phyloP scores from a whole-genome alignment of 805 yeast species.

The Cyberlindnera amylophila region DNA sequence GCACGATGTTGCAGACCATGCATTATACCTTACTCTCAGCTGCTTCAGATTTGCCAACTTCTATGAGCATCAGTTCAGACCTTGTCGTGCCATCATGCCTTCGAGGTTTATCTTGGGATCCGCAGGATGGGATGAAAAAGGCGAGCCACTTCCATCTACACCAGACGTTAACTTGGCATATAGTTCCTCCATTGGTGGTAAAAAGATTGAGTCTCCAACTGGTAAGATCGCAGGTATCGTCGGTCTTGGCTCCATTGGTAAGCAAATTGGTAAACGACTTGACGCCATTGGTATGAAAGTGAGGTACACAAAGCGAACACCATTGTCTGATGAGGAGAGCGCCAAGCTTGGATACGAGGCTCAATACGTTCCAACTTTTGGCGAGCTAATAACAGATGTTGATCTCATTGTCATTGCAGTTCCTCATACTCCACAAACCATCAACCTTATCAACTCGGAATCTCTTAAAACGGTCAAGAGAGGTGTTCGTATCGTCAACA shows the following conservation, averaged over 20 bases:
- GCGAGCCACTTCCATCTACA: conserved; percentile 29
- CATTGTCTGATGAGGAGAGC: conserved; percentile 32
- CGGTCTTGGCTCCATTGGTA: conserved; percentile 78
- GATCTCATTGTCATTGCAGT: conserved; percentile 65
- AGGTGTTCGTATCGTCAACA: conserved; percentile 64
- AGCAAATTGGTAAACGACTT: conserved; percentile 54
- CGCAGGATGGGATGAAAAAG: conserved; percentile 31
- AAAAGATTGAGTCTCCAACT: conserved; percentile 47
- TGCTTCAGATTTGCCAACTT: conserved; percentile 54
- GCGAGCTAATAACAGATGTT: conserved; percentile 35
- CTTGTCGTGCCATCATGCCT: conserved; percentile 37
- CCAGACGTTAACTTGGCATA: conserved; percentile 30
- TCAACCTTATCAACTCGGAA: conserved; percentile 46
- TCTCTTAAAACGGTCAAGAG: conserved; percentile 44
- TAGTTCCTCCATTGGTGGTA: conserved; percentile 43
- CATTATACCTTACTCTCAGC: conserved; percentile 52
- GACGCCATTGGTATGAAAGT: conserved; percentile 58
- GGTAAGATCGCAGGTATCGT: conserved; percentile 59
- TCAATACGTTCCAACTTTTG: conserved; percentile 42
- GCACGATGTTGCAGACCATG: conserved; percentile 70
- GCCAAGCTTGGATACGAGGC: conserved; percentile 43
- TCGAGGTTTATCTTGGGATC: conserved; percentile 41
- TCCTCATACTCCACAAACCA: conserved; percentile 60
- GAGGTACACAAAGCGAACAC: conserved; percentile 55
- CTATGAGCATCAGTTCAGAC: conserved; percentile 42